Evolutionary conservation across 208 protist genomes (phyloP).

Genomic region (Trypanosomatidae sp.): DNA sequence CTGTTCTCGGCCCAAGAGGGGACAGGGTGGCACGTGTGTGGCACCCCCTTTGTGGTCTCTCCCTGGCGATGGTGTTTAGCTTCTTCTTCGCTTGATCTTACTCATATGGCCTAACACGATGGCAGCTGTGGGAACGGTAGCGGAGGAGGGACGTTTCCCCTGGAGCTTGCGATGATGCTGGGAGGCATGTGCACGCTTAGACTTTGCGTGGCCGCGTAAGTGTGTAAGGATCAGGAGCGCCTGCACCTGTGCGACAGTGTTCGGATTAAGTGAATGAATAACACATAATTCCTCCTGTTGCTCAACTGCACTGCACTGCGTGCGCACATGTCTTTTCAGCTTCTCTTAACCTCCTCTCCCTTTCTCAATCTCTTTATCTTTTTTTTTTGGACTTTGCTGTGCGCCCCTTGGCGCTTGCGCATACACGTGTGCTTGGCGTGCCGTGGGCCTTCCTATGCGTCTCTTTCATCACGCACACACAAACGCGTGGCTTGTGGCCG

Average conservation of each 20-base stretch:
- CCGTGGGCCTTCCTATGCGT: background rate
- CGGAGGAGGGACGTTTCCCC: background rate
- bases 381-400: background rate
- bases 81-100: conserved; percentile 6
- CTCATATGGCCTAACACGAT: conserved; percentile 1
- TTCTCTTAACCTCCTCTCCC: background rate
- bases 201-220: background rate
- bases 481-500: background rate
- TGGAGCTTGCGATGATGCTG: background rate
- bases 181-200: background rate
- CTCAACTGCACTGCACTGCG: background rate
- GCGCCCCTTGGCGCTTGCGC: background rate
- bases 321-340: background rate
- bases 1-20: background rate
- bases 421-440: background rate
- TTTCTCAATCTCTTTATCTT: background rate
- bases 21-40: background rate
- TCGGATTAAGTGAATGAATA: background rate
- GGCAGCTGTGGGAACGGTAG: background rate
- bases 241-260: no score
- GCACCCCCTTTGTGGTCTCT: background rate
- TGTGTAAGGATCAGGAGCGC: background rate
- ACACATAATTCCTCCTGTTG: background rate
- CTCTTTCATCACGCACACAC: background rate
- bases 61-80: conserved; percentile 2